Evolutionary conservation across 202 grass and related monocot genomes (phyloP).

Genomic region (Zoysia matrella): DNA sequence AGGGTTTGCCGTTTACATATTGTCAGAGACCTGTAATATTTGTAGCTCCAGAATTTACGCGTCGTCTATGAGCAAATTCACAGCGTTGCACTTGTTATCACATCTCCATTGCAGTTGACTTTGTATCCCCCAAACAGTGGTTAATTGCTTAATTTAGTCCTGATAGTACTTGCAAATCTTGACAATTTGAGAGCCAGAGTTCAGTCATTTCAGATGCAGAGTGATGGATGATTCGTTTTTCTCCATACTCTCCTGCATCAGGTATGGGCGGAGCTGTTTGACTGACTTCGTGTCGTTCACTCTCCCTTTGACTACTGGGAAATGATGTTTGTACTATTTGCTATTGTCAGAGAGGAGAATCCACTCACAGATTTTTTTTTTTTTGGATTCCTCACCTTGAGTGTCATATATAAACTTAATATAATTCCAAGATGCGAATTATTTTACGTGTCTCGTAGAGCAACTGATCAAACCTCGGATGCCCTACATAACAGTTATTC

Average conservation of each 20-base stretch:
- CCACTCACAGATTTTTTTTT: not conserved
- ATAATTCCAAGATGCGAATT: not conserved
- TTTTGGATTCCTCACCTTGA: not conserved
- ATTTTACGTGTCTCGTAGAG: not conserved
- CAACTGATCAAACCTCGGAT: not conserved
- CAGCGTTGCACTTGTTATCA: constrained; percentile 27
- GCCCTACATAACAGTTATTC: not conserved
- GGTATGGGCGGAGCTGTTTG: constrained; percentile 35
- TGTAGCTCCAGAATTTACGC: constrained; percentile 45
- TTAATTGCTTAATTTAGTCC: not conserved
- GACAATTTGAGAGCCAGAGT: constrained; percentile 16
- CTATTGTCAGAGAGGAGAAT: not conserved
- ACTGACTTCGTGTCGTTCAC: constrained; percentile 39
- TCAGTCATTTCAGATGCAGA: constrained; percentile 26
- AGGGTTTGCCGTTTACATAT: constrained; percentile 42
- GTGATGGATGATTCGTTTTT: constrained; percentile 44
- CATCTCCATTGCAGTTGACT: constrained; percentile 32
- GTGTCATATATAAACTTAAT: not conserved
- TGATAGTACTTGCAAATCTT: constrained; percentile 5
- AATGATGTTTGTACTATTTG: not conserved
- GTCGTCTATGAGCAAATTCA: constrained; percentile 43
- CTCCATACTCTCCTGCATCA: constrained; percentile 34
- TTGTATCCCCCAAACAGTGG: constrained; percentile 21
- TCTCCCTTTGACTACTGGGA: constrained; percentile 28
- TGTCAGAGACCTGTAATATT: constrained; percentile 37